phyloP scores from a whole-genome alignment of 495 filamentous ascomycete genomes.

The Podospora fimiseda region DNA sequence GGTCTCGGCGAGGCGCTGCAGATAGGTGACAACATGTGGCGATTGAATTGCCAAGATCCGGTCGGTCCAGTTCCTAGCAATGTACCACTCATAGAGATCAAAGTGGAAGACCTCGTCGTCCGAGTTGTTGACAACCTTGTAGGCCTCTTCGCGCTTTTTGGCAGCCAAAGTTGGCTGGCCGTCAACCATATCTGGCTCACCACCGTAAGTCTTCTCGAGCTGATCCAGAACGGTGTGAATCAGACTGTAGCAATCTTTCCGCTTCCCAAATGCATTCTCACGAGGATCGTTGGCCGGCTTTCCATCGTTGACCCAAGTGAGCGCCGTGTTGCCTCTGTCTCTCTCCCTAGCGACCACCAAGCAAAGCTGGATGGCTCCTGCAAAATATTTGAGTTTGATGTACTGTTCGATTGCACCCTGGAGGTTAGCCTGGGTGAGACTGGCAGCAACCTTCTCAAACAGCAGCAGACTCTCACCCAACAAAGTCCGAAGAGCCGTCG shows the following conservation, averaged over 20 bases:
- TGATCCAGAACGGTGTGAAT: slow-evolving; percentile 69
- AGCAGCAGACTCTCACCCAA: slow-evolving; percentile 83
- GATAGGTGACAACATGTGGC: slow-evolving; percentile 77
- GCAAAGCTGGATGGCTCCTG: slow-evolving; percentile 86
- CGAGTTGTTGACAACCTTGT: slow-evolving; percentile 76
- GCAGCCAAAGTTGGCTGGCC: slow-evolving; percentile 67
- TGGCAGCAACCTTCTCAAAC: slow-evolving; percentile 80
- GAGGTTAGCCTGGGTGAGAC: slow-evolving; percentile 73
- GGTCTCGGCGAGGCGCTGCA: slow-evolving; percentile 61
- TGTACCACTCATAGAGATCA: slow-evolving; percentile 95
- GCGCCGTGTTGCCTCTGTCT: slow-evolving; percentile 76
- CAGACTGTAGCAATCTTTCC: slow-evolving; percentile 75
- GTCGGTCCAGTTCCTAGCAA: slow-evolving; percentile 72
- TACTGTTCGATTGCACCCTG: slow-evolving; percentile 72
- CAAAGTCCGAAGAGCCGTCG: slow-evolving; percentile 69
- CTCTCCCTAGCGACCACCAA: slow-evolving; percentile 71
- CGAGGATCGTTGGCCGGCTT: slow-evolving; percentile 59
- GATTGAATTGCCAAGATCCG: slow-evolving; percentile 78
- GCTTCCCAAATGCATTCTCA: slow-evolving; percentile 55
- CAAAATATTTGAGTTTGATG: slow-evolving; percentile 76
- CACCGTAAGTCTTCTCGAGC: slow-evolving; percentile 61
- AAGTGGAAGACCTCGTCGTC: slow-evolving; percentile 90
- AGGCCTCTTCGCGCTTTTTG: slow-evolving; percentile 78
- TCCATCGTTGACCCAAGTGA: slow-evolving; percentile 58
- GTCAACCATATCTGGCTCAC: slow-evolving; percentile 65